Conservation (phyloP, 331 rosid genomes). For the Malus hybrid region DNA sequence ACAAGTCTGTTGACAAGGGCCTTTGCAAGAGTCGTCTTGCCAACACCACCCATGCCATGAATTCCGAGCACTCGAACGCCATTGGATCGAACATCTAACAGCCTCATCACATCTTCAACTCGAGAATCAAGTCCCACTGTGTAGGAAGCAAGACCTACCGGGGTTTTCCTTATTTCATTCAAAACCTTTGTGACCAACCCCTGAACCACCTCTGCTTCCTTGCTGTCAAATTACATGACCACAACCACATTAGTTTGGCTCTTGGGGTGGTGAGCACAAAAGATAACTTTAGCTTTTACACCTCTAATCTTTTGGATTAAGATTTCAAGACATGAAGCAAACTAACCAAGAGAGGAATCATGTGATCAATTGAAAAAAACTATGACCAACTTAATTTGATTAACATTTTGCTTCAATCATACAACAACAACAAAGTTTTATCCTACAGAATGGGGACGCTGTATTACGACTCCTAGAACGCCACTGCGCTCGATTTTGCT, state of each 20-base stretch:
- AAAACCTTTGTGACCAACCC: constrained; percentile 30
- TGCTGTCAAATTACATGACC: constrained; percentile 10
- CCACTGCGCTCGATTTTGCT: no score
- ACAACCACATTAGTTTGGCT: background rate
- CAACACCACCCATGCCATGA: constrained; percentile 61
- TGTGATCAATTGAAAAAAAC: no score
- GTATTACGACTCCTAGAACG: no score
- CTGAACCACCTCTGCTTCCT: constrained; percentile 12
- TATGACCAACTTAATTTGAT: no score
- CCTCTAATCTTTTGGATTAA: no score
- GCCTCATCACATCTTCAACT: constrained; percentile 8
- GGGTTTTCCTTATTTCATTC: constrained; percentile 43
- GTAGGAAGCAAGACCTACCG: constrained; percentile 31
- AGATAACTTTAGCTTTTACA: constrained; percentile 2
- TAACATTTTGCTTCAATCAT: no score
- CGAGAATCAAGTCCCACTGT: constrained; percentile 48
- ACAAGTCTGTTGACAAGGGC: constrained; percentile 42
- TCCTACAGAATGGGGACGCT: no score
- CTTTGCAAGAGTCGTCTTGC: constrained; percentile 67
- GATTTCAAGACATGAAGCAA: no score
- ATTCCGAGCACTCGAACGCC: constrained; percentile 37
- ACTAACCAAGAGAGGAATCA: no score
- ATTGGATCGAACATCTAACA: constrained; percentile 31
- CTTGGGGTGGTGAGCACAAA: background rate
- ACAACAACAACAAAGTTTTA: no score